These are phyloP conservation scores for Russula brevipes DNA, from an alignment of 768 basidiomycete species.

Conservation along the genomic window DNA sequence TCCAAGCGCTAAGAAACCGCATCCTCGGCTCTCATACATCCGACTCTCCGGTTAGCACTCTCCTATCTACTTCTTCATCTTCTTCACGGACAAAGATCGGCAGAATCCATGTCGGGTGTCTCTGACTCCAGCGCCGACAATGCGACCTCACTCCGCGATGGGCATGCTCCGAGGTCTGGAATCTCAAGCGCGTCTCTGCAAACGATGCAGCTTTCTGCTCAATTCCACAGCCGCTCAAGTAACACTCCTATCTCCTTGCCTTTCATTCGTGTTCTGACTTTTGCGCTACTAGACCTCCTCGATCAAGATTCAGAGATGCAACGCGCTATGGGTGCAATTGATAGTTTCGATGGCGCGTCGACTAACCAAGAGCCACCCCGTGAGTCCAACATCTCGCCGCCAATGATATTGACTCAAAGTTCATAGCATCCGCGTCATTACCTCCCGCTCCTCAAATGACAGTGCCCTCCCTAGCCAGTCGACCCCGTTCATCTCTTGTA, in stretches of 20 bases:
- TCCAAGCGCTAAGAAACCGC: slow-evolving; percentile 19
- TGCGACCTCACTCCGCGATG: slow-evolving; percentile 14
- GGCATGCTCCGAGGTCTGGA: slow-evolving; percentile 4
- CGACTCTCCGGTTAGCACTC: slow-evolving; percentile 9
- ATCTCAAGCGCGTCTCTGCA: slow-evolving; percentile 16
- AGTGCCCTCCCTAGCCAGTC: slow-evolving; percentile 6
- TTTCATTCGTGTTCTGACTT: neutral
- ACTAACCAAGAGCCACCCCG: slow-evolving; percentile 14
- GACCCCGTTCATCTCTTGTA: slow-evolving; percentile 15
- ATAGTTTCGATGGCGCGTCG: slow-evolving; percentile 22
- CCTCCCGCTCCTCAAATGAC: slow-evolving; percentile 9
- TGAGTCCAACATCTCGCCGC: slow-evolving; percentile 1
- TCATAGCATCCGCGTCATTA: neutral
- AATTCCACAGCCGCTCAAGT: slow-evolving; percentile 24
- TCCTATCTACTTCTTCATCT: neutral
- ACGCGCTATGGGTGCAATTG: slow-evolving; percentile 22
- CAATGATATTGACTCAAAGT: neutral
- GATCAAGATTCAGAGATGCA: slow-evolving; percentile 26
- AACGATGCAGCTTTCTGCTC: slow-evolving; percentile 22
- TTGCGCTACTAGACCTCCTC: slow-evolving; percentile 20
- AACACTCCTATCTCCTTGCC: neutral
- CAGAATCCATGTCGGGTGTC: slow-evolving; percentile 16
- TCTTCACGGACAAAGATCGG: neutral
- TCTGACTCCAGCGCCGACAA: slow-evolving; percentile 19
- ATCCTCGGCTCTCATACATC: slow-evolving; percentile 10